Percentiles rank a stretch among this genome's conserved stretches.
Conservation (phyloP, 768 basidiomycete genomes). For the Rhodotorula babjevae region DNA sequence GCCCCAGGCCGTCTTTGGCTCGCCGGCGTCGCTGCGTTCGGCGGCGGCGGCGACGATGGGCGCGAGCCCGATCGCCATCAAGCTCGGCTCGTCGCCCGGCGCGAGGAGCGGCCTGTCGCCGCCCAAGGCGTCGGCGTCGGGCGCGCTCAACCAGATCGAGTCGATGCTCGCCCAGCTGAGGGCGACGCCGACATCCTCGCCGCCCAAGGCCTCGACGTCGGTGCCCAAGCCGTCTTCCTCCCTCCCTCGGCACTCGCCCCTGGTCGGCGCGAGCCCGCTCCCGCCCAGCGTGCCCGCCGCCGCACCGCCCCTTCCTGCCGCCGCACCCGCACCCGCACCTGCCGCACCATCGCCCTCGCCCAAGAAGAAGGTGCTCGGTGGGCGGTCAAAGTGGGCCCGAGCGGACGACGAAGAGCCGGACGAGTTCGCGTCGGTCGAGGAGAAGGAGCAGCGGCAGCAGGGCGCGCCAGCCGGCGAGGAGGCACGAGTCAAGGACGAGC, state of each 20-base stretch:
- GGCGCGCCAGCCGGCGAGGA: too few relatives aligned
- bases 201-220: background rate
- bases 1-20: background rate
- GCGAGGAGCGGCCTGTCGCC: background rate
- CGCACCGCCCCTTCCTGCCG: background rate
- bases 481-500: too few relatives aligned
- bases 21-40: background rate
- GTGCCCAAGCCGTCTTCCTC: background rate
- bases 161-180: conserved; percentile 19
- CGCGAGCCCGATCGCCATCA: too few relatives aligned
- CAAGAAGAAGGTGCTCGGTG: conserved; percentile 11
- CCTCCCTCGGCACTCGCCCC: background rate
- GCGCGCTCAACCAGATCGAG: conserved; percentile 25
- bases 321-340: background rate
- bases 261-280: background rate
- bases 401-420: conserved; percentile 9
- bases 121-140: too few relatives aligned
- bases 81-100: background rate
- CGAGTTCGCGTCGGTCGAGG: background rate
- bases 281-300: background rate
- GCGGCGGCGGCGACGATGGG: too few relatives aligned
- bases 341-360: background rate
- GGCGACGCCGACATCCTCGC: background rate
- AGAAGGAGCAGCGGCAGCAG: background rate
- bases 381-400: conserved; percentile 10